Conservation (phyloP, 768 basidiomycete genomes). For the Leccinum sublutescens region DNA sequence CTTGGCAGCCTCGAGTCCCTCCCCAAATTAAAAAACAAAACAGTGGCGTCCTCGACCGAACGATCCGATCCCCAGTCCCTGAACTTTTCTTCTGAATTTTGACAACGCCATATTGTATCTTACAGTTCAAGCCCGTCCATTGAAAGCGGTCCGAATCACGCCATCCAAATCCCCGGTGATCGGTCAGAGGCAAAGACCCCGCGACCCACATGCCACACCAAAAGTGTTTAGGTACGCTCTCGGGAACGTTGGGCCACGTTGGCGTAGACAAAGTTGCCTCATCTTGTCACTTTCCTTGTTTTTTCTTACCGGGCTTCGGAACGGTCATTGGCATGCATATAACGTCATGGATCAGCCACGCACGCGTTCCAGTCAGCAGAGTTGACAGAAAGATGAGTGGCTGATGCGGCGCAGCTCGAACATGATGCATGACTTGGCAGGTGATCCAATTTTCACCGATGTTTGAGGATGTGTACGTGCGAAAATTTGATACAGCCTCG, state of each 20-base stretch:
- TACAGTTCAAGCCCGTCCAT: neutral
- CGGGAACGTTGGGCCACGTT: neutral
- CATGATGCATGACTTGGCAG: neutral
- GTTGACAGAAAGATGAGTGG: neutral
- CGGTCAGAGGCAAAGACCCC: neutral
- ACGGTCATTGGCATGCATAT: neutral
- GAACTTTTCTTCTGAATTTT: neutral
- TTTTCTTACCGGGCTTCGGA: neutral
- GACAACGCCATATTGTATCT: neutral
- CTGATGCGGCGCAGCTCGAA: neutral
- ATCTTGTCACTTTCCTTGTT: neutral
- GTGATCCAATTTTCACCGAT: neutral
- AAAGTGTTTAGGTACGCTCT: neutral
- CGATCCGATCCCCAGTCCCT: conserved; percentile 6
- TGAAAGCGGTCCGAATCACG: neutral
- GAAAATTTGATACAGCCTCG: neutral
- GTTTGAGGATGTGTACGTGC: conserved; percentile 9
- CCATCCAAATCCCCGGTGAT: neutral
- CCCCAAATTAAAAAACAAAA: neutral
- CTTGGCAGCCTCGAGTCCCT: neutral
- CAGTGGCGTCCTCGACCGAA: neutral
- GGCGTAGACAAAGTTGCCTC: neutral
- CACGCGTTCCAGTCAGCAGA: neutral
- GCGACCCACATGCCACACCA: neutral
- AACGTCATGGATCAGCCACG: neutral